Conservation (phyloP, 2,329 filamentous ascomycete species). For the Aureobasidium vineae region DNA sequence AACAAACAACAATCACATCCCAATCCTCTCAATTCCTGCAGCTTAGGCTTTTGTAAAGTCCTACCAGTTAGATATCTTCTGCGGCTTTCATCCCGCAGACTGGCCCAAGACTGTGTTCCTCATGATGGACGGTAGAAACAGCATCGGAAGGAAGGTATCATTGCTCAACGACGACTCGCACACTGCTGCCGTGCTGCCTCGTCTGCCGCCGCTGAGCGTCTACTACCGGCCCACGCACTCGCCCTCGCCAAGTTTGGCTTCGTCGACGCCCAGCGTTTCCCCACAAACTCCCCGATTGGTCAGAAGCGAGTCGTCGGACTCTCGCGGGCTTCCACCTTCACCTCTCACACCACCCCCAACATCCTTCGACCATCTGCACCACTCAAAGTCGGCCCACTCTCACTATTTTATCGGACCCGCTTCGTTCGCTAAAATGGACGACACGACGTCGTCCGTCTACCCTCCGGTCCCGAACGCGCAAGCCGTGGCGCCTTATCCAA, state of each 20-base stretch:
- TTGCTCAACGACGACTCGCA: conserved; percentile 48
- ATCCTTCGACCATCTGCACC: conserved; percentile 33
- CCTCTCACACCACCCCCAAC: conserved; percentile 48
- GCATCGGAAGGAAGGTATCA: conserved; percentile 51
- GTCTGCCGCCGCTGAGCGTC: conserved; percentile 35
- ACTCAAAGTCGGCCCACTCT: conserved; percentile 31
- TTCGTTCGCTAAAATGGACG: conserved; percentile 38
- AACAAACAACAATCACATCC: background rate
- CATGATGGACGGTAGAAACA: conserved; percentile 54
- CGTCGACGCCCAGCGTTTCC: conserved; percentile 47
- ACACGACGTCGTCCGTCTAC: conserved; percentile 38
- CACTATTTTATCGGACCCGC: conserved; percentile 29
- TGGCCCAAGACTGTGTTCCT: conserved; percentile 33
- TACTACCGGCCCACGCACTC: conserved; percentile 38
- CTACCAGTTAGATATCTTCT: background rate
- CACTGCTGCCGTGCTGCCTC: conserved; percentile 31
- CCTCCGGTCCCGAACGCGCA: conserved; percentile 40
- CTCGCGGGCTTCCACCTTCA: conserved; percentile 45
- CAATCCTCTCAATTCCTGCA: background rate
- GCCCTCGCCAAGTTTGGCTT: conserved; percentile 46
- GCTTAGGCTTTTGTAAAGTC: conserved; percentile 1
- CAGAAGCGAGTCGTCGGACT: conserved; percentile 50
- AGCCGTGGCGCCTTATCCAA: conserved; percentile 36
- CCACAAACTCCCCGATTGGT: conserved; percentile 49
- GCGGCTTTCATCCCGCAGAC: conserved; percentile 5